Base-by-base conservation (phyloP, 2,329 filamentous ascomycete species). In the Aspergillus transmontanensis region DNA sequence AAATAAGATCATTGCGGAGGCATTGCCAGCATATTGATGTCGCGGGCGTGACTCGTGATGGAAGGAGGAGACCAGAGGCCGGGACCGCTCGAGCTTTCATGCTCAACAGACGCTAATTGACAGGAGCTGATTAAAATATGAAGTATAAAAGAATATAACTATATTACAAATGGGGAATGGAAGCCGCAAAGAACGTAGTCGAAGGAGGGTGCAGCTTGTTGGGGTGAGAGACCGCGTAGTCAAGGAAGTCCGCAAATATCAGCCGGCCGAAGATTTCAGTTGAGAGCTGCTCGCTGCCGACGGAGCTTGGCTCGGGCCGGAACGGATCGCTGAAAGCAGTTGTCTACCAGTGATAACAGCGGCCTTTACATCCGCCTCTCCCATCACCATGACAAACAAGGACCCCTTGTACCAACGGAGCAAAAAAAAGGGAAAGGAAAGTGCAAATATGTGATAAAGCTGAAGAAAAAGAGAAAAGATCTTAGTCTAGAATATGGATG, bases 11-110 rank as follows among this genome's bases (percentile, higher is more conserved):
- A 68, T 78, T 71, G 57, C 69, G 73, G 57, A 80, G 76, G 69
- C 78, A 80, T 76, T 79, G 77, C 59, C 75, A 75, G 69, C 78
- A 80, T 69, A 80, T 73, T 48, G 57, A 57, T 57, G 73, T 71
- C 32, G 73, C 66, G n/a, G 71, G 63, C 50, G 74, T 63, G 45
- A 66, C 67, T 70, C 71, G 75, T 62, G 72, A 67, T 54, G 72
- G 74, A 64, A 75, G 68, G 54, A 74, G 68, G 69, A 78, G 75
- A 70, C 75, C 74, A 64, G 74, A 73, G 68, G 76, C 75, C 66
- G 73, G 71, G 26, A 75, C 66, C 56, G 74, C 72, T 68, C 77
- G 77, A 75, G 76, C 73, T 74, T 74, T 73, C 77, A 79, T 79
- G 65, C 69, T 78, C 71, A 64, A 64, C 60, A 57, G 56, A 65